Conservation (phyloP, 768 basidiomycete genomes). For the Rhodotorula diobovata region DNA sequence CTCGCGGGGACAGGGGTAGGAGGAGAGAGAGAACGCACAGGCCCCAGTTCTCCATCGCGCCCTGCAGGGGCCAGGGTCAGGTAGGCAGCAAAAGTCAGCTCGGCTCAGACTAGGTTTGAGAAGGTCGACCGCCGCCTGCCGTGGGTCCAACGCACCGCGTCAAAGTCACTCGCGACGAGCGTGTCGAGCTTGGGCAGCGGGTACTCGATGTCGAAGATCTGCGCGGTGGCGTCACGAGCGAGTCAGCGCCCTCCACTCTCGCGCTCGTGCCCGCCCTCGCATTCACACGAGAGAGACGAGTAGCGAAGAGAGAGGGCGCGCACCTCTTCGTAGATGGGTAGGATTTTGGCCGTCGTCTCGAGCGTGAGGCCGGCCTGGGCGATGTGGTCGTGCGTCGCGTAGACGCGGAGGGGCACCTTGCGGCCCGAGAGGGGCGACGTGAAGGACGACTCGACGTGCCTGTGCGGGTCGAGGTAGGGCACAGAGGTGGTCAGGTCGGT, state of each 20-base stretch:
- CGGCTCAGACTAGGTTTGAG: neutral
- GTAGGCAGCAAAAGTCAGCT: neutral
- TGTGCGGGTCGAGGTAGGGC: neutral
- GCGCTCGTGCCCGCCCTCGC: too few relatives aligned
- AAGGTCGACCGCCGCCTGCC: neutral
- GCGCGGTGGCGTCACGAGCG: too few relatives aligned
- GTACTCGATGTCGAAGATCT: slow-evolving; percentile 84
- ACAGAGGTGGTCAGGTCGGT: neutral
- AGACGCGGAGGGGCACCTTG: slow-evolving; percentile 75
- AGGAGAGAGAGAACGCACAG: neutral
- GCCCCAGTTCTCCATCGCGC: slow-evolving; percentile 72
- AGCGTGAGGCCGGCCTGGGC: slow-evolving; percentile 78
- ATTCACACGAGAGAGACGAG: slow-evolving; percentile 47
- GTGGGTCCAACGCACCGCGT: slow-evolving; percentile 50
- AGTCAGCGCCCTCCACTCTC: too few relatives aligned
- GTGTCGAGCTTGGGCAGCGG: slow-evolving; percentile 94
- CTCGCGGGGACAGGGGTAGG: too few relatives aligned
- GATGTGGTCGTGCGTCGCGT: slow-evolving; percentile 76
- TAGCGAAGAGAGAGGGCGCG: slow-evolving; percentile 86
- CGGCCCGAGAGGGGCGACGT: slow-evolving; percentile 73
- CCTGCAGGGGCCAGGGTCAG: too few relatives aligned
- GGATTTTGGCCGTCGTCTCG: slow-evolving; percentile 72
- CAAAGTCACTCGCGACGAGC: slow-evolving; percentile 82
- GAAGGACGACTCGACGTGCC: slow-evolving; percentile 66
- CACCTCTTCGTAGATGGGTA: slow-evolving; percentile 86